phyloP scores from a whole-genome alignment of 768 basidiomycete genomes.

The Lentinula sp. region DNA sequence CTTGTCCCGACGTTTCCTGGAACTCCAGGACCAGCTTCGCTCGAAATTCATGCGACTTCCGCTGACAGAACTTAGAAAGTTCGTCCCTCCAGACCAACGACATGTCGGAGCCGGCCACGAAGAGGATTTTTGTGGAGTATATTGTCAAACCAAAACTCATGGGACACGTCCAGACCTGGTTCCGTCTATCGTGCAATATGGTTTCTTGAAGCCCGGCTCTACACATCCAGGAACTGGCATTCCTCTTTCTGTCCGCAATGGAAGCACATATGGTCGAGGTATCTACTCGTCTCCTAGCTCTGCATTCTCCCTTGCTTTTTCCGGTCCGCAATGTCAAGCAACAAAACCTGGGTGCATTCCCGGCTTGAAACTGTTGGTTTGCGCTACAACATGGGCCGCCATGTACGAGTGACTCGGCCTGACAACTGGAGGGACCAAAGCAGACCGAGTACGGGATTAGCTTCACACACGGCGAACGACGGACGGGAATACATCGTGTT shows the following conservation, averaged over 20 bases:
- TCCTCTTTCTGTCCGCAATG: constrained; percentile 6
- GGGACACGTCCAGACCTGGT: constrained; percentile 2
- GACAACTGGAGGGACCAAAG: constrained; percentile 8
- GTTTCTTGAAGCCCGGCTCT: constrained; percentile 4
- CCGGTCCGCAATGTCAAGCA: background rate
- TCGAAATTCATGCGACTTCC: background rate
- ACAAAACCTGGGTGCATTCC: constrained; percentile 3
- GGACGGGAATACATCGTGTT: constrained; percentile 8
- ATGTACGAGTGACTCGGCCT: background rate
- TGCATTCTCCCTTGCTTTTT: constrained; percentile 2
- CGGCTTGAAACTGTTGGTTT: constrained; percentile 6
- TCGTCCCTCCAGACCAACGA: background rate
- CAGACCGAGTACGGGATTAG: constrained; percentile 2
- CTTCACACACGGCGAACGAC: constrained; percentile 7
- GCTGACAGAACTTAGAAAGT: background rate
- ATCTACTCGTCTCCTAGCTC: constrained; percentile 7
- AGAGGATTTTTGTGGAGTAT: constrained; percentile 6
- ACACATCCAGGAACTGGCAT: constrained; percentile 1
- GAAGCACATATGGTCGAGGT: constrained; percentile 8
- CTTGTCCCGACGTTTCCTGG: background rate
- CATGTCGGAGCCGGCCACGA: background rate
- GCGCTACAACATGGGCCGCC: constrained; percentile 8
- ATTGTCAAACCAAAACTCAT: constrained; percentile 2
- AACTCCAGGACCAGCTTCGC: background rate
- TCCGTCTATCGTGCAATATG: constrained; percentile 7